Evolutionary conservation across 164 flowering plant genomes (phyloP), one percentile per base, ranked within the genome.

Genomic region (Santalum album): DNA sequence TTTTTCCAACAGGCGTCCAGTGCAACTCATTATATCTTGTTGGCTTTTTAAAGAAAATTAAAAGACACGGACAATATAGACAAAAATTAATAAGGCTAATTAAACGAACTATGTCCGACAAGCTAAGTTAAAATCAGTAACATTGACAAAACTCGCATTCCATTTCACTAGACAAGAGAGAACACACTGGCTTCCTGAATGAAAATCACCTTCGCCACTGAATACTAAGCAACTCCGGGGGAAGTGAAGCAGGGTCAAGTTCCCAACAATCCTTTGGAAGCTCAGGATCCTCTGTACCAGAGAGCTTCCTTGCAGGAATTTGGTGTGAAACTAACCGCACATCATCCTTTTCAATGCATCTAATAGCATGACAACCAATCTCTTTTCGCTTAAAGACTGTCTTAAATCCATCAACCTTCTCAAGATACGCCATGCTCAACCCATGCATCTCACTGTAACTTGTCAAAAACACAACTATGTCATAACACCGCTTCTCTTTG

Each of bases 211-310:
- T n/a, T n/a, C 11, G 21, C 49, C 49, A 45, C 19, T 15, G 27
- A 56, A 69, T 56, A 43, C 58, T 53, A 53, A 84, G 81, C 63
- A 78, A 60, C 55, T 81, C 73, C 10, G 72, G 50, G 40, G 90
- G 84, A 64, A 91, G 86, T 34, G 90, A 84, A 57, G 95, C 90
- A 50, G 94, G 98, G 70, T 92, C 99, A 49, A 89, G 86, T 63
- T 89, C 96, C 98, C 98, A 92, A 66, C 96, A 84, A 44, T 78
- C 86, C 57, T 74, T 73, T 42, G 75, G 59, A 44, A 53, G 57
- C 1, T 57, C 73, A 1, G 78, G 61, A 36, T 70, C 75, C 59
- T 89, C 90, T n/a, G 54, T 75, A 0, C 77, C 86, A 12, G 78
- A 77, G 52, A 85, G 79, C 71, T 85, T 87, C 70, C 76, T 80